These are phyloP conservation scores for Trichomonas vaginalis DNA, from an alignment of 208 protist genomes.

Conservation along the genomic window DNA sequence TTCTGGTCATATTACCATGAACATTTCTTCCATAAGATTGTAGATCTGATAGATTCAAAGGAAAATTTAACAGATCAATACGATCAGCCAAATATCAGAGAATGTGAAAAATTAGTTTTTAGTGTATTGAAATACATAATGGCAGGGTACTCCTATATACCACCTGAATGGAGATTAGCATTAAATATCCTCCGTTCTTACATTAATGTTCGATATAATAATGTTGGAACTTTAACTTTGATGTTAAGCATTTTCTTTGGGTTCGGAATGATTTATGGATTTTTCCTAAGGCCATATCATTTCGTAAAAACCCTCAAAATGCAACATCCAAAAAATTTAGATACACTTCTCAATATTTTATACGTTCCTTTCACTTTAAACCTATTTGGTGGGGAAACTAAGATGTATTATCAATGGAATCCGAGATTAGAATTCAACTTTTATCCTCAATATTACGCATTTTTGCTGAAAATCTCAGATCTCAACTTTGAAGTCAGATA, in stretches of 20 bases:
- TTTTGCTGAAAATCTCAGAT: background rate
- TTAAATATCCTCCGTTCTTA: background rate
- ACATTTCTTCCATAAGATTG: background rate
- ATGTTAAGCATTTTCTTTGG: background rate
- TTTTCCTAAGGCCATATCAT: background rate
- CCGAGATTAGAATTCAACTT: background rate
- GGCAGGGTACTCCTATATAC: background rate
- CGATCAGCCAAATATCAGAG: background rate
- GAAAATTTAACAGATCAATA: background rate
- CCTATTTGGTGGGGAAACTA: background rate
- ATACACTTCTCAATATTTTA: background rate
- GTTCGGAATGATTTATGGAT: background rate
- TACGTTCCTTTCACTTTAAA: background rate
- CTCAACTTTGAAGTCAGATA: background rate
- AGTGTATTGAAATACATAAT: background rate
- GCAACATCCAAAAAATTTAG: background rate
- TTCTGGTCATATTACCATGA: background rate
- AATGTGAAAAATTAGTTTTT: background rate
- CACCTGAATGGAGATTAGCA: background rate
- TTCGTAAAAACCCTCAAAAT: background rate
- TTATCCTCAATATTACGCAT: background rate
- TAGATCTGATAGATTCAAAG: background rate
- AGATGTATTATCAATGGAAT: background rate
- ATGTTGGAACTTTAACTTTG: background rate
- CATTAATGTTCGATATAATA: background rate